Conservation (phyloP, 192 early-diverging fungal genomes). For the Kickxella alabastrina region DNA sequence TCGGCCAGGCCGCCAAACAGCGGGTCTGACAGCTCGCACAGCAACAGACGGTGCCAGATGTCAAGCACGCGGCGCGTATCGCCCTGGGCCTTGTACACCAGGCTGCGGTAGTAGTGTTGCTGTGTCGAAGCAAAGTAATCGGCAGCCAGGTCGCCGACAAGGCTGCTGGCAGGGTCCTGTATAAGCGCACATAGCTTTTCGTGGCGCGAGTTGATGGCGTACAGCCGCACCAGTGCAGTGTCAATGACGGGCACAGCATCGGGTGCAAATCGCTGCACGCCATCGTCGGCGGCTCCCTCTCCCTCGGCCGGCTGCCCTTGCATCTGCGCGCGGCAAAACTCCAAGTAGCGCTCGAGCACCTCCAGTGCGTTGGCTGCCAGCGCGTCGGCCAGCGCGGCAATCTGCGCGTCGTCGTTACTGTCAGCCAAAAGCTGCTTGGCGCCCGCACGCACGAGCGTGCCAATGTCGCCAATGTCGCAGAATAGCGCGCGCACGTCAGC, state of each 20-base stretch:
- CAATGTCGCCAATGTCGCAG: slow-evolving; percentile 20
- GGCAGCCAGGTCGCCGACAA: slow-evolving; percentile 23
- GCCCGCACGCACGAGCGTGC: slow-evolving; percentile 5
- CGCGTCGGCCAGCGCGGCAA: slow-evolving; percentile 2
- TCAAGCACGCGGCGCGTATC: slow-evolving; percentile 16
- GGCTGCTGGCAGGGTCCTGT: neutral
- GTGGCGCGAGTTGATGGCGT: slow-evolving; percentile 15
- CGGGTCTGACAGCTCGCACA: slow-evolving; percentile 13
- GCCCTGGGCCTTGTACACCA: slow-evolving; percentile 25
- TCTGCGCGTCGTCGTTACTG: slow-evolving; percentile 9
- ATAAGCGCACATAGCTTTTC: slow-evolving; percentile 17
- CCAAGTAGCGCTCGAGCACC: slow-evolving; percentile 39
- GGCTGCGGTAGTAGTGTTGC: slow-evolving; percentile 37
- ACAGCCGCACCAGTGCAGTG: slow-evolving; percentile 34
- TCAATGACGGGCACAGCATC: slow-evolving; percentile 35
- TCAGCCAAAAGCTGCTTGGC: slow-evolving; percentile 15
- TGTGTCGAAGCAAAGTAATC: slow-evolving; percentile 14
- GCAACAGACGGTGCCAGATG: slow-evolving; percentile 30
- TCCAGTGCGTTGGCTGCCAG: slow-evolving; percentile 25
- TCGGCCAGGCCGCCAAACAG: slow-evolving; percentile 39
- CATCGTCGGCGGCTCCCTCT: neutral
- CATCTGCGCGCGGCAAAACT: slow-evolving; percentile 16
- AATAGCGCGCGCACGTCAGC: slow-evolving; percentile 16
- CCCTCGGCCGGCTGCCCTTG: neutral
- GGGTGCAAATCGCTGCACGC: slow-evolving; percentile 14